Evolutionary conservation across 2,329 filamentous ascomycete genomes (phyloP).

Genomic region (Paracoccidioides lutzii): DNA sequence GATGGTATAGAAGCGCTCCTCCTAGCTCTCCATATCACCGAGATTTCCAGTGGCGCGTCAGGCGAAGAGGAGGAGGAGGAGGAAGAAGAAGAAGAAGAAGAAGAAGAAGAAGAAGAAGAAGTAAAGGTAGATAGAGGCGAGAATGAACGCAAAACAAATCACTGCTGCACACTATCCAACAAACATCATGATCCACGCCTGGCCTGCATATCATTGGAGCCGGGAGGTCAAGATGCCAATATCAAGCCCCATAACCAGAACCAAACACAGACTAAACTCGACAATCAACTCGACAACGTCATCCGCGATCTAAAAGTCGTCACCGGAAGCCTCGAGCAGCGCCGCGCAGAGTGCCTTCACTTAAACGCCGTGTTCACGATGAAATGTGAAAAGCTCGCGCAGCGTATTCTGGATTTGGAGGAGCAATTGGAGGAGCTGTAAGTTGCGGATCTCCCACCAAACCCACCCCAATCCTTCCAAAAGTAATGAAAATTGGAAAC

Average conservation of each 20-base stretch:
- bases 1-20: conserved; percentile 25
- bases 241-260: neutral
- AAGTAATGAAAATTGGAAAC: neutral
- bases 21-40: conserved; percentile 13
- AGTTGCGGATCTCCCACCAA: conserved; percentile 10
- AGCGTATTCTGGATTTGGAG: conserved; percentile 49
- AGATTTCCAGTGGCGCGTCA: neutral
- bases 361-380: conserved; percentile 50
- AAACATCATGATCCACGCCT: neutral
- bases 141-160: neutral
- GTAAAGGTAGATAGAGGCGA: neutral
- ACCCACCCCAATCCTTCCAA: neutral
- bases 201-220: neutral
- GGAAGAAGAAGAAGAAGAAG: neutral
- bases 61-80: neutral
- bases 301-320: conserved; percentile 7
- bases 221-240: neutral
- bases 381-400: conserved; percentile 44
- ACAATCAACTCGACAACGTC: neutral
- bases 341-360: conserved; percentile 34
- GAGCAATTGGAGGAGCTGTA: conserved; percentile 46
- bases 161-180: neutral
- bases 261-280: neutral
- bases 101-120: neutral
- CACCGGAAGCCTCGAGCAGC: conserved; percentile 16